phyloP scores from a whole-genome alignment of 176 grass and related monocot genomes.

The Eragrostis curvula region DNA sequence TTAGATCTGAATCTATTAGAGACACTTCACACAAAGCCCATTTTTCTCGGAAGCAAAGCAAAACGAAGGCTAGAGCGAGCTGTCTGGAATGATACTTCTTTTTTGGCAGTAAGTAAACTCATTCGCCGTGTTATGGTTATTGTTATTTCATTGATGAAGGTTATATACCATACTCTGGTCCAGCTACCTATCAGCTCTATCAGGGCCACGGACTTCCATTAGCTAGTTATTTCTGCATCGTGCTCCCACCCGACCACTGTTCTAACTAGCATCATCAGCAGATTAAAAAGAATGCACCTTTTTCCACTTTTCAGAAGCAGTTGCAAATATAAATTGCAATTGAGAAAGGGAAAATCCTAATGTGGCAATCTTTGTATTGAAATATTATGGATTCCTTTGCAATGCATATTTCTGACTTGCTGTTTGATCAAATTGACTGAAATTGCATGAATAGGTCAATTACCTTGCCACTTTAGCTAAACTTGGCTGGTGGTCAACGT shows the following conservation, averaged over 20 bases:
- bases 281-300: not conserved
- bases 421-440: not conserved
- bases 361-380: too few relatives aligned
- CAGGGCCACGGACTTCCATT: not conserved
- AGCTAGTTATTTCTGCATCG: not conserved
- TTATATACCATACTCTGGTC: not conserved
- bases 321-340: too few relatives aligned
- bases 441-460: not conserved
- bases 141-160: not conserved
- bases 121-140: not conserved
- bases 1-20: constrained; percentile 97
- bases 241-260: not conserved
- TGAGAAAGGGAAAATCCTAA: too few relatives aligned
- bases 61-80: constrained; percentile 83
- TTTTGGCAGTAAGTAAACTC: constrained; percentile 77
- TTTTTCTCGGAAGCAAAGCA: constrained; percentile 92
- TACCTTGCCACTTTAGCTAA: not conserved
- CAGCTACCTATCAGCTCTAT: not conserved
- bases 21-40: constrained; percentile 89
- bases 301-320: constrained; percentile 15
- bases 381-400: not conserved
- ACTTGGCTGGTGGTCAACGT: not conserved
- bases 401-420: not conserved
- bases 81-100: constrained; percentile 95
- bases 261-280: not conserved